Evolutionary conservation across 768 basidiomycete genomes (phyloP).

Genomic region (Leccinellum luteum): DNA sequence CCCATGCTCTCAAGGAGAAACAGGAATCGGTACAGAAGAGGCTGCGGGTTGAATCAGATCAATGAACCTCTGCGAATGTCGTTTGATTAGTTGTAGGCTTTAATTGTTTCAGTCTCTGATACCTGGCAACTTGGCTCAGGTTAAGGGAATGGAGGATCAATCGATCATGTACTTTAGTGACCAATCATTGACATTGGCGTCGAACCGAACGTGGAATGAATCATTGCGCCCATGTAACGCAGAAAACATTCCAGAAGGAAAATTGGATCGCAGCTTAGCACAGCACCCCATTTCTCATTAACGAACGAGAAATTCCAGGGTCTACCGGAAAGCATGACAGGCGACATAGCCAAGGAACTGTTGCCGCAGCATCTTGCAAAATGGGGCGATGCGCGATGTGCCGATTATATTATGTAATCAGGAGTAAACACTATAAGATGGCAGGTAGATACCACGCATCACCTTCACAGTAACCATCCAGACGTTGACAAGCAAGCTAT

Average conservation of each 20-base stretch:
- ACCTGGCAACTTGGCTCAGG: neutral
- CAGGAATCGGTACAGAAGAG: conserved; percentile 63
- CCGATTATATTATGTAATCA: conserved; percentile 21
- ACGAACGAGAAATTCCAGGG: conserved; percentile 6
- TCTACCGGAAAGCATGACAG: conserved; percentile 3
- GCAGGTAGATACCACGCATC: conserved; percentile 4
- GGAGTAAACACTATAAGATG: conserved; percentile 5
- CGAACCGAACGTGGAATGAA: conserved; percentile 7
- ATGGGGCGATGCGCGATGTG: conserved; percentile 1
- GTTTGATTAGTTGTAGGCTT: conserved; percentile 1
- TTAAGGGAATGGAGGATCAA: neutral
- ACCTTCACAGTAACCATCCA: conserved; percentile 3
- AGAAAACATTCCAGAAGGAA: conserved; percentile 16
- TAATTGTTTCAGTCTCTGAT: conserved; percentile 1
- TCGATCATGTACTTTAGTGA: neutral
- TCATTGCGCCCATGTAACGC: conserved; percentile 8
- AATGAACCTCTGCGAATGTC: neutral
- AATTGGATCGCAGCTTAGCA: conserved; percentile 1
- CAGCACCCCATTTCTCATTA: conserved; percentile 5
- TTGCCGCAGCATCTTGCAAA: conserved; percentile 3
- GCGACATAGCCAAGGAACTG: conserved; percentile 19
- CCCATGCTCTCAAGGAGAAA: conserved; percentile 70
- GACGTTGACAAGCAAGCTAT: neutral
- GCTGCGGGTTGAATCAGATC: conserved; percentile 42
- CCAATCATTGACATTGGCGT: conserved; percentile 3